A percentile compares a stretch with the other conserved stretches of the same genome.
Conservation (phyloP, 106 monocot species). For the Acorus calamus region DNA sequence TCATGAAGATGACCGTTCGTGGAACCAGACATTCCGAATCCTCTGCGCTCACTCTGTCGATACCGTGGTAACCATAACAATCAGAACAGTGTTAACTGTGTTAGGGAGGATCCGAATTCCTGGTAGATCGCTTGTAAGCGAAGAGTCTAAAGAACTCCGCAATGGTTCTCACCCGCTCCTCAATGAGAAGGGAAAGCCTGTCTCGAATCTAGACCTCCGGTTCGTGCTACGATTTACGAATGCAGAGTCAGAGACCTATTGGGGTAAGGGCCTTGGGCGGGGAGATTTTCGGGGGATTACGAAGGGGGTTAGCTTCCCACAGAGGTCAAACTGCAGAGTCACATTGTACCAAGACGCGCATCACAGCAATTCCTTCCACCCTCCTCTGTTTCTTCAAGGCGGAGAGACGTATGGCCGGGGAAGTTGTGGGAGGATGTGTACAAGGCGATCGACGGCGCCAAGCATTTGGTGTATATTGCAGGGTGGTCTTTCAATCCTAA, state of each 20-base stretch:
- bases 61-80: conserved; percentile 9
- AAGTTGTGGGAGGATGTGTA: conserved; percentile 58
- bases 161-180: conserved; percentile 5
- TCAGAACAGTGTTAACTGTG: conserved; percentile 7
- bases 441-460: conserved; percentile 33
- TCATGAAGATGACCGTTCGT: conserved; percentile 11
- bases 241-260: conserved; percentile 15
- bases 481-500: conserved; percentile 56
- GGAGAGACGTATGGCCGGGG: conserved; percentile 10
- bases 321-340: conserved; percentile 33
- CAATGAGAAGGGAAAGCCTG: conserved; percentile 7
- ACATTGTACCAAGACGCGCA: conserved; percentile 45
- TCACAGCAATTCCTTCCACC: conserved; percentile 7
- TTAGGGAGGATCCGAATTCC: conserved; percentile 14
- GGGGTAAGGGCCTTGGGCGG: conserved; percentile 9
- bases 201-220: conserved; percentile 2
- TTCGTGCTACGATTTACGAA: conserved; percentile 13
- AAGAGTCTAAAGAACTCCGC: too few relatives aligned
- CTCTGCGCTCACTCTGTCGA: conserved; percentile 26
- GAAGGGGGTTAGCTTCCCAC: conserved; percentile 20
- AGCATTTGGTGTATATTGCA: conserved; percentile 38
- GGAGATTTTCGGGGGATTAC: not conserved
- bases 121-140: conserved; percentile 1
- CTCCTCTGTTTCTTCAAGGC: not conserved
- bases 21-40: conserved; percentile 34